These are phyloP conservation scores for Nicotiana obtusifolia DNA, from an alignment of 257 asterid species.

Conservation along the genomic window DNA sequence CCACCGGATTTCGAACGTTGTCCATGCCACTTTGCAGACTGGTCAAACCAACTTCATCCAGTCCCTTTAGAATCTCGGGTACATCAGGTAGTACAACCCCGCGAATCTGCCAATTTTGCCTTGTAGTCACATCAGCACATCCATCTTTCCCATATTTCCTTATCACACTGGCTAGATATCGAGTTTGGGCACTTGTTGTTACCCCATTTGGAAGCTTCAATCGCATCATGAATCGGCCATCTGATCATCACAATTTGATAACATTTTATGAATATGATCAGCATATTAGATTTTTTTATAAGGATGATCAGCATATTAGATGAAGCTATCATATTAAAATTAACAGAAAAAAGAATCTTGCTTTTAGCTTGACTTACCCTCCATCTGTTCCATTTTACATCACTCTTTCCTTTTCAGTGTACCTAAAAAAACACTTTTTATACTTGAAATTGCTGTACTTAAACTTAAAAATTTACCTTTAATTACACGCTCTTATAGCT, in stretches of 20 bases:
- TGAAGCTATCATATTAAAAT: background rate
- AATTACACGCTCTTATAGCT: background rate
- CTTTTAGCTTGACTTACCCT: background rate
- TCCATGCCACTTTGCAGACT: slow-evolving; percentile 99
- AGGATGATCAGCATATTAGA: background rate
- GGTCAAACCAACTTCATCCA: slow-evolving; percentile 77
- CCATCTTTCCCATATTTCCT: slow-evolving; percentile 84
- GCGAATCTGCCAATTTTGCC: slow-evolving; percentile 98
- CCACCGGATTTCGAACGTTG: slow-evolving; percentile 94
- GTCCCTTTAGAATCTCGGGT: slow-evolving; percentile 79
- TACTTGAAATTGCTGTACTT: background rate
- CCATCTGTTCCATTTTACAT: background rate
- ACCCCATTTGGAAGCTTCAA: slow-evolving; percentile 96
- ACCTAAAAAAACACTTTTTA: background rate
- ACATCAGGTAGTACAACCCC: slow-evolving; percentile 86
- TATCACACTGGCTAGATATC: slow-evolving; percentile 72
- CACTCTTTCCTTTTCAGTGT: background rate
- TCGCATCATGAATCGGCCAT: slow-evolving; percentile 97
- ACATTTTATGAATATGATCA: background rate
- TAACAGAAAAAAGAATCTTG: background rate
- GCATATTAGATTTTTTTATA: background rate
- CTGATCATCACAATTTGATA: slow-evolving; percentile 27
- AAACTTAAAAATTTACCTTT: background rate
- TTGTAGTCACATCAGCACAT: slow-evolving; percentile 83
- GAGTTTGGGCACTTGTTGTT: slow-evolving; percentile 79